Evolutionary conservation across 257 asterid genomes (phyloP).

Genomic region (Scutellaria baicalensis): DNA sequence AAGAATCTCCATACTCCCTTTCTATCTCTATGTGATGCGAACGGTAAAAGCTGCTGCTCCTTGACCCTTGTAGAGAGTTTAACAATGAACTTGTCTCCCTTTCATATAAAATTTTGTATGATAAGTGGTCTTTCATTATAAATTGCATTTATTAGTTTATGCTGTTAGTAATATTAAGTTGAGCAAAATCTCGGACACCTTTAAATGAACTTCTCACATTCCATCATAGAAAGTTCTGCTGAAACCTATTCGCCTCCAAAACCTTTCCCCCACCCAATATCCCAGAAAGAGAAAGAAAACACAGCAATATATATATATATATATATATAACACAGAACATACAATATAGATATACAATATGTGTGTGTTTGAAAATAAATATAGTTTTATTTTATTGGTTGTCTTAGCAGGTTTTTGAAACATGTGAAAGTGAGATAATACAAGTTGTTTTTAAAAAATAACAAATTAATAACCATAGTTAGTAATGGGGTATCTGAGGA

Average conservation of each 20-base stretch:
- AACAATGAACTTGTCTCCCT: neutral
- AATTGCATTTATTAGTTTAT: neutral
- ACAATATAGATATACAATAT: no score
- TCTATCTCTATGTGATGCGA: conserved; percentile 98
- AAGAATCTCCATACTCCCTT: conserved; percentile 93
- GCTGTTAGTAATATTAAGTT: neutral
- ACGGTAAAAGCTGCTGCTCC: conserved; percentile 48
- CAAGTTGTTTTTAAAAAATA: neutral
- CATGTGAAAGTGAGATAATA: neutral
- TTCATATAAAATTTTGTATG: neutral
- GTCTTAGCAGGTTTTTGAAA: neutral
- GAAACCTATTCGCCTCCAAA: neutral
- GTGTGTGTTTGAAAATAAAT: neutral
- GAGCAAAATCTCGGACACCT: neutral
- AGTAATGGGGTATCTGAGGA: neutral
- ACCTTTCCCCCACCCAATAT: neutral
- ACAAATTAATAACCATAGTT: neutral
- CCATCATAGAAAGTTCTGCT: neutral
- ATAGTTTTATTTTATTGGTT: neutral
- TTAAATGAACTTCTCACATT: neutral
- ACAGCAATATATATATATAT: neutral
- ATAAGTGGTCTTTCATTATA: neutral
- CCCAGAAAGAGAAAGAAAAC: neutral
- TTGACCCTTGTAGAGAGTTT: neutral
- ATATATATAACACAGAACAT: no score